These are phyloP conservation scores for Lipomyces sp. DNA, from an alignment of 805 yeast species.

Conservation along the genomic window DNA sequence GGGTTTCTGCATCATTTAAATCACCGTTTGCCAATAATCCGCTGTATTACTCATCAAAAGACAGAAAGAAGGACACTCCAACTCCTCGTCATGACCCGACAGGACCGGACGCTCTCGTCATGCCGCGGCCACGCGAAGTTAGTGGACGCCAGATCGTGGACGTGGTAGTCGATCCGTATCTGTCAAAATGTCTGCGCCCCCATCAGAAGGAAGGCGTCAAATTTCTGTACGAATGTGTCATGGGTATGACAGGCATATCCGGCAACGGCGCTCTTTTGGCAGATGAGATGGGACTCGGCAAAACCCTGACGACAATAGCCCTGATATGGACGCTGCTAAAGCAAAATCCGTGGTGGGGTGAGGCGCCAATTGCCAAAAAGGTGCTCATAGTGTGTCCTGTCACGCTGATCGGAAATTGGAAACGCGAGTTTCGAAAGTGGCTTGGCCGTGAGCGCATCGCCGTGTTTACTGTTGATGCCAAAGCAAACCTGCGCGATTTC, in stretches of 20 bases:
- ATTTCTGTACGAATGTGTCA: conserved; percentile 77
- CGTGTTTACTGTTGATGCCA: conserved; percentile 56
- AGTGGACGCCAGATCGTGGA: conserved; percentile 30
- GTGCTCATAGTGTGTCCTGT: conserved; percentile 88
- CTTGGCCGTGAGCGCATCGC: conserved; percentile 61
- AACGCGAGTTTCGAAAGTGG: conserved; percentile 86
- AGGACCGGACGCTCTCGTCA: conserved; percentile 33
- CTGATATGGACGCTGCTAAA: conserved; percentile 76
- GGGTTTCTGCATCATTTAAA: background rate
- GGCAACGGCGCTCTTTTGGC: conserved; percentile 79
- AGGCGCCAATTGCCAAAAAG: conserved; percentile 48
- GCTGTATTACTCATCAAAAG: background rate
- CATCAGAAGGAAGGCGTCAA: conserved; percentile 84
- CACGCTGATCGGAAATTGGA: conserved; percentile 84
- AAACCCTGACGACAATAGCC: conserved; percentile 80
- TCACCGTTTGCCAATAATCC: conserved; percentile 3
- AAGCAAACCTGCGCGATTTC: conserved; percentile 56
- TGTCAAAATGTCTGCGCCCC: conserved; percentile 51
- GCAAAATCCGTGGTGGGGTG: conserved; percentile 37
- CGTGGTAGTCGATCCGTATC: conserved; percentile 41
- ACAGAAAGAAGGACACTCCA: background rate
- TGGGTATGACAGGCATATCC: conserved; percentile 56
- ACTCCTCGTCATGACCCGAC: conserved; percentile 30
- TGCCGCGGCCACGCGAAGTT: conserved; percentile 31
- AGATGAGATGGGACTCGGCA: conserved; percentile 96